Conservation (phyloP, 106 monocot genomes). For the Ottelia alismoides region DNA sequence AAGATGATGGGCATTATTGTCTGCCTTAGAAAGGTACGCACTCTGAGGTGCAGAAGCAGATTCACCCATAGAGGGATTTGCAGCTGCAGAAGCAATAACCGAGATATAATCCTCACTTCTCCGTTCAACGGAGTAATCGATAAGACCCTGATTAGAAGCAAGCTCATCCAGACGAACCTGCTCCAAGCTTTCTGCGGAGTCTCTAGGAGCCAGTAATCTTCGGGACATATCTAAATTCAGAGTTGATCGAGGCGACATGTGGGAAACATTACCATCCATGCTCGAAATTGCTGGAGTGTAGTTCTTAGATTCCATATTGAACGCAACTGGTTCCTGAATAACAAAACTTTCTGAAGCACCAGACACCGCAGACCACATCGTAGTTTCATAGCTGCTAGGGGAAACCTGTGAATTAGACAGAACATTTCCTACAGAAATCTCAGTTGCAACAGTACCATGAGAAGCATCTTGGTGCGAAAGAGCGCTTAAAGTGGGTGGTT, state of each 20-base stretch:
- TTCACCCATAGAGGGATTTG: constrained; percentile 25
- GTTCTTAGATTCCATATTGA: too few species aligned
- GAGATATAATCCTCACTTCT: constrained; percentile 22
- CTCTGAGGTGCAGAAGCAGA: constrained; percentile 20
- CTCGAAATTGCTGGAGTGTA: too few species aligned
- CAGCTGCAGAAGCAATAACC: constrained; percentile 7
- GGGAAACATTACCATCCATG: too few species aligned
- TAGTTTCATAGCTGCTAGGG: constrained; percentile 10
- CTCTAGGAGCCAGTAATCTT: constrained; percentile 7
- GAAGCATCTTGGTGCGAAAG: constrained; percentile 12
- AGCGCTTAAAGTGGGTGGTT: too few species aligned
- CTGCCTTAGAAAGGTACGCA: constrained; percentile 19
- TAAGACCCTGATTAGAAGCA: constrained; percentile 18
- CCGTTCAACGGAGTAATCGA: constrained; percentile 22
- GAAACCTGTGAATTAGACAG: constrained; percentile 12
- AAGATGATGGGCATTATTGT: constrained; percentile 43
- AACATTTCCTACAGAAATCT: constrained; percentile 15
- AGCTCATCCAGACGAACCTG: constrained; percentile 18
- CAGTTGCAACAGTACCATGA: constrained; percentile 10
- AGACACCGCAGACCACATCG: too few species aligned
- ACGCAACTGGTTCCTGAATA: too few species aligned
- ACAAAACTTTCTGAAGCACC: too few species aligned
- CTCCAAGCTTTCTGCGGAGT: constrained; percentile 24
- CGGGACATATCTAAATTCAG: constrained; percentile 23
- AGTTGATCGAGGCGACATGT: too few species aligned